These are phyloP conservation scores for Mikania micrantha DNA, from an alignment of 129 eudicot genomes.

Conservation along the genomic window DNA sequence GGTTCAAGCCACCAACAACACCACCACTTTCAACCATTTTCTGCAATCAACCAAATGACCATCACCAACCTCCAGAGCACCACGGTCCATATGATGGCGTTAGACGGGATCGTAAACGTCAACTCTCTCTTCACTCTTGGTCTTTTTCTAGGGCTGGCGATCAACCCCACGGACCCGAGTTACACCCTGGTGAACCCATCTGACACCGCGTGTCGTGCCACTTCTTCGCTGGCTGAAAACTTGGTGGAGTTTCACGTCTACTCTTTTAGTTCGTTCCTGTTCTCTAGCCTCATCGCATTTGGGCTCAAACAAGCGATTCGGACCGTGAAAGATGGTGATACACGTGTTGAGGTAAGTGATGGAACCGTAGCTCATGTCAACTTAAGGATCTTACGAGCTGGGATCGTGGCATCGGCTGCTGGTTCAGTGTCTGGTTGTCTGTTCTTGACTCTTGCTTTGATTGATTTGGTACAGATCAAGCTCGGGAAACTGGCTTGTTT, in stretches of 20 bases:
- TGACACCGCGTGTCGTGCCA: conserved; percentile 19
- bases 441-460: conserved; percentile 54
- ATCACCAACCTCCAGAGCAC: conserved; percentile 34
- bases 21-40: not conserved
- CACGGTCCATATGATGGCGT: conserved; percentile 56
- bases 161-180: conserved; percentile 41
- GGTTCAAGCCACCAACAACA: conserved; percentile 7
- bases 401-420: conserved; percentile 48
- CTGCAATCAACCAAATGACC: conserved; percentile 16
- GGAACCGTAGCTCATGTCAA: conserved; percentile 39
- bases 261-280: conserved; percentile 62
- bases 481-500: conserved; percentile 48
- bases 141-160: conserved; percentile 52
- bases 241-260: conserved; percentile 52
- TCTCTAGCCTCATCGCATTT: conserved; percentile 57
- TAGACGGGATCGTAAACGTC: conserved; percentile 62
- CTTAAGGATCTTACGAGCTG: conserved; percentile 29
- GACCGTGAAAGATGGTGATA: conserved; percentile 29
- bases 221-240: conserved; percentile 31
- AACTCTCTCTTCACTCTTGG: conserved; percentile 68
- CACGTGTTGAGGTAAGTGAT: conserved; percentile 18
- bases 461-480: conserved; percentile 58
- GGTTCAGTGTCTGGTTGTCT: conserved; percentile 60
- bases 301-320: conserved; percentile 58
- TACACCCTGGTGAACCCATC: conserved; percentile 40